Evolutionary conservation across 768 basidiomycete species (phyloP).

Genomic region (Tephrocybe sp.): DNA sequence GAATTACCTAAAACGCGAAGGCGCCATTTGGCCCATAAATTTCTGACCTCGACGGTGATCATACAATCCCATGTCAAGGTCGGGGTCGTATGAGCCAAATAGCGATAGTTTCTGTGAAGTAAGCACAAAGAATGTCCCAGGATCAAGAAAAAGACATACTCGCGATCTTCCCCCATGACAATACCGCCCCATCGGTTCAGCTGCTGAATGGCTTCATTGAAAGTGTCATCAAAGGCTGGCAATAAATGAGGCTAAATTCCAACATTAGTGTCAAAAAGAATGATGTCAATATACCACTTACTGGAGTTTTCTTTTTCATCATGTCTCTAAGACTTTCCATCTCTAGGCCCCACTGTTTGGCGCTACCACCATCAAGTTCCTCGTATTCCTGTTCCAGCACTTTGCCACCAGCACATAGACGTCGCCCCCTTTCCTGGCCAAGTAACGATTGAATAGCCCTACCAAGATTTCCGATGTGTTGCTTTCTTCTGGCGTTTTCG

Average conservation of each 20-base stretch:
- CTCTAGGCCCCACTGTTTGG: constrained; percentile 73
- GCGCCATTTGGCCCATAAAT: constrained; percentile 70
- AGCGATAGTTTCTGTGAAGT: constrained; percentile 58
- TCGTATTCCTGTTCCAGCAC: constrained; percentile 22
- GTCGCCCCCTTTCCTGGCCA: constrained; percentile 59
- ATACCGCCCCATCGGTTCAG: constrained; percentile 73
- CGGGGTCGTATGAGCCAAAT: constrained; percentile 71
- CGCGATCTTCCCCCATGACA: constrained; percentile 58
- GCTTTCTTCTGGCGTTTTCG: constrained; percentile 74
- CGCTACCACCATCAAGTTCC: constrained; percentile 62
- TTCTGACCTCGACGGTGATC: constrained; percentile 61
- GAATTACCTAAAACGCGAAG: constrained; percentile 55
- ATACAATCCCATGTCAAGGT: constrained; percentile 66
- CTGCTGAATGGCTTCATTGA: constrained; percentile 77
- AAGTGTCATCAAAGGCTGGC: constrained; percentile 65
- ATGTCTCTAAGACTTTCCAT: constrained; percentile 53
- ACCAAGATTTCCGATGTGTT: constrained; percentile 70
- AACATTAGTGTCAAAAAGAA: constrained; percentile 2
- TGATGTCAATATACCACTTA: constrained; percentile 27
- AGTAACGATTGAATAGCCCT: constrained; percentile 66
- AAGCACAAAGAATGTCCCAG: constrained; percentile 15
- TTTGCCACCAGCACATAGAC: constrained; percentile 58
- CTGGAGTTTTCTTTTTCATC: constrained; percentile 57
- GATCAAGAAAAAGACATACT: constrained; percentile 40
- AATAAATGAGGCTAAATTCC: constrained; percentile 54